Base-by-base conservation (phyloP, 495 filamentous ascomycete species). In the Lophium mytilinum region DNA sequence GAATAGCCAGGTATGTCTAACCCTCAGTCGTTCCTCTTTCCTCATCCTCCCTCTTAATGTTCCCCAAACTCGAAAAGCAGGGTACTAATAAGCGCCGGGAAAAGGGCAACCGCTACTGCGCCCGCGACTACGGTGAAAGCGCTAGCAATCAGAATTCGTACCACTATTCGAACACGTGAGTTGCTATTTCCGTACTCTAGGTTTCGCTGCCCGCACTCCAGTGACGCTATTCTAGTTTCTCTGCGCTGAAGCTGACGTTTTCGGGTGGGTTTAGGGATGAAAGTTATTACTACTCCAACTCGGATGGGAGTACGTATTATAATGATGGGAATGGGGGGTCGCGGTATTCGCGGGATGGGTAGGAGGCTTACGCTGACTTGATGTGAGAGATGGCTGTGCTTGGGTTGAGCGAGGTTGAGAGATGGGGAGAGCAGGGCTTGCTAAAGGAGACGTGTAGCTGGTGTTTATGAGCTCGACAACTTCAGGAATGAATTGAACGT, bases 201-300 rank as follows among this genome's bases (percentile, higher is more conserved):
- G 15, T 12, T 45, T 2, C 6, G 24, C 6, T 30, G 24, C 6
- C 24, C 24, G 6, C 6, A 30, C 3, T 3, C 2, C 6, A 30
- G 24, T 6, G 24, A 30, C 3, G 24, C 3, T 3, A 6, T 6
- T 30, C 24, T 30, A 30, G n/a, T n/a, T n/a, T 6, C 24, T 30
- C 24, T 30, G 3, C 41, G 5, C 19, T 45, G 9, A 7, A 8
- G 8, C 1, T 15, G 9, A 17, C 9, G 12, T 15, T 12, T 45
- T 45, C 1, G 12, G 7, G 41, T n/a, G 19, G 19, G 0, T 9
- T 10, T 52, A 78, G 75, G 3, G 56, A 83, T 54, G 77, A 79
- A 8, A 77, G 73, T n/a, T 83, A 82, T 72, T 80, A 83, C 63
- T 83, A 81, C 67, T 78, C 73, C 52, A 83, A 83, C 67, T 67